A percentile compares a stretch with the other conserved stretches of the same genome.
Evolutionary conservation across 345 rosid species (phyloP).

Genomic region (Linum trigynum): DNA sequence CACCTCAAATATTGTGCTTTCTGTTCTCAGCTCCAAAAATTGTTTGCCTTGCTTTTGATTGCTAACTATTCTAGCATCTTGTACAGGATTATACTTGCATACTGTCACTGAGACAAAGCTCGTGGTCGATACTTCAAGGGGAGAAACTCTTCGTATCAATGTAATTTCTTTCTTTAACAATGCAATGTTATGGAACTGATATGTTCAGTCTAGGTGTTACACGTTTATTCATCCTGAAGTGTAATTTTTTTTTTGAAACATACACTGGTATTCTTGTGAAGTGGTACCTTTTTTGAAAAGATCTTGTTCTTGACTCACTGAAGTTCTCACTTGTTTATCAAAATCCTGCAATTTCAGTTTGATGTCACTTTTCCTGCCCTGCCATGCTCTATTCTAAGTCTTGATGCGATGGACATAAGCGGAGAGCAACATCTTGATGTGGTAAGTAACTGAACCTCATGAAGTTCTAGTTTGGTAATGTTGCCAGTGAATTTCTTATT

Average conservation of each 20-base stretch:
- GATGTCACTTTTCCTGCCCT: conserved; percentile 88
- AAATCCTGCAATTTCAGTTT: conserved; percentile 42
- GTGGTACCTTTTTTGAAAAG: neutral
- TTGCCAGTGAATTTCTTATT: neutral
- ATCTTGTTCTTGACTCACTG: neutral
- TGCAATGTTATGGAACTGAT: neutral
- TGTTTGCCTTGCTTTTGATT: conserved; percentile 13
- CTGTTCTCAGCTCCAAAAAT: neutral
- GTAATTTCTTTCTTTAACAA: conserved; percentile 31
- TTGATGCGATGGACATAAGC: conserved; percentile 97
- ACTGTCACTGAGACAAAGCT: conserved; percentile 85
- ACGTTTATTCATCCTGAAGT: neutral
- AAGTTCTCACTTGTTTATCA: neutral
- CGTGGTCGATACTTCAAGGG: conserved; percentile 91
- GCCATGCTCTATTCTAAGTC: conserved; percentile 83
- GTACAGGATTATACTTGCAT: conserved; percentile 66
- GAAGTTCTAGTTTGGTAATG: neutral
- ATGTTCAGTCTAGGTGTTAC: neutral
- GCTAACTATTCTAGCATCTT: neutral
- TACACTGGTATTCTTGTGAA: too few species aligned
- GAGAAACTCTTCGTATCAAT: conserved; percentile 78
- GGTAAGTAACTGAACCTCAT: conserved; percentile 34
- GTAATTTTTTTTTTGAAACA: too few species aligned
- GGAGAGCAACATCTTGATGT: conserved; percentile 97
- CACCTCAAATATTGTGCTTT: neutral